Base-by-base conservation (phyloP, 2,329 filamentous ascomycete genomes). In the Sarocladiaceae sp. region DNA sequence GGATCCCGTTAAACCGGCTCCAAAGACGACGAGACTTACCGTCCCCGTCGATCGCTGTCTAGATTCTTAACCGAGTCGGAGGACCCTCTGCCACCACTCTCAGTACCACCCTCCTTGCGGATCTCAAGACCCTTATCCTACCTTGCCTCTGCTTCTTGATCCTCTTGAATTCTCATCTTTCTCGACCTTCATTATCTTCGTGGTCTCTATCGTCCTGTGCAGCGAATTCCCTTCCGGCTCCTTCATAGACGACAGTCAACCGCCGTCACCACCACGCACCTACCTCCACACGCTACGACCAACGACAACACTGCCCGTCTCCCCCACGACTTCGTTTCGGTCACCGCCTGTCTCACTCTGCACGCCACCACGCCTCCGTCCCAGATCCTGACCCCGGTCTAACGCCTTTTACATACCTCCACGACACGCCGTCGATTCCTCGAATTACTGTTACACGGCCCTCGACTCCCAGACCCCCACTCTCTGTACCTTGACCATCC, bases 291-390 rank as follows among this genome's bases (percentile, higher is more conserved):
- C 22, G n/a, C 25, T 26, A 22, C 26, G 18, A 53, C 37, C 49
- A 49, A 33, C 47, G 33, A 54, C 23, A 48, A 15, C 47, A 11
- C 31, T 20, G 22, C 31, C 47, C 31, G 29, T 35, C 46, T 57
- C 47, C 52, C 56, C 53, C 56, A 52, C 55, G 42, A 54, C 42
- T 53, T 58, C 55, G 39, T 54, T 51, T 53, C 47, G 52, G 56
- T 57, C 56, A 58, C 55, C 56, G 55, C 56, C 55, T 56, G 57
- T 58, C 55, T 56, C 55, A 57, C 51, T 51, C 51, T 52, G 53
- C 51, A 54, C 56, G 55, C 55, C 50, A 57, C 56, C 52, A 49
- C 55, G 53, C 56, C 54, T 54, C 50, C 18, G 28, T 36, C 39
- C 50, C 50, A 52, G 39, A 52, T 46, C 50, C 39, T 33, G 15